Conservation (phyloP, 257 asterid genomes). For the Nicotiana benthamiana region DNA sequence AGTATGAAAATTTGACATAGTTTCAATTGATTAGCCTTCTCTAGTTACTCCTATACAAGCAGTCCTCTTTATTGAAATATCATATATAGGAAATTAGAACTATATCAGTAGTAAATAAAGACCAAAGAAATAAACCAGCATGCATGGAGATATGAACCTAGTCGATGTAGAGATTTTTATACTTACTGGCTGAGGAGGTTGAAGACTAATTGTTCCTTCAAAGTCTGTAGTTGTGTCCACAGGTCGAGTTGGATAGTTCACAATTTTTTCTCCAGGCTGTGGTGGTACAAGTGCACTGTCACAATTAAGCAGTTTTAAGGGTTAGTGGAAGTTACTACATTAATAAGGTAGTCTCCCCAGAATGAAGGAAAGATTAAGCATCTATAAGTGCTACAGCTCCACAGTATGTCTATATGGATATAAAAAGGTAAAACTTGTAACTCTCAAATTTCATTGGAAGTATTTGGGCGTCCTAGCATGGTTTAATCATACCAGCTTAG, state of each 20-base stretch:
- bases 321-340: not conserved
- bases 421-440: not conserved
- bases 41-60: not conserved
- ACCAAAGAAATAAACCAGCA: not conserved
- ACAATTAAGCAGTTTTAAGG: conserved; percentile 15
- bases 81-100: not conserved
- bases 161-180: conserved; percentile 7
- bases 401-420: not conserved
- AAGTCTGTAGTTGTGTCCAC: conserved; percentile 87
- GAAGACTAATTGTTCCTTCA: conserved; percentile 94
- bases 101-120: not conserved
- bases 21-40: not conserved
- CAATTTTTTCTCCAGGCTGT: conserved; percentile 90
- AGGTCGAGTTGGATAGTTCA: conserved; percentile 86
- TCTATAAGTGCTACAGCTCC: not conserved
- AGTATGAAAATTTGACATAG: not conserved
- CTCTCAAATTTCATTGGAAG: not conserved
- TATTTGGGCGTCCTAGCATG: not conserved
- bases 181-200: conserved; percentile 82
- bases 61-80: not conserved
- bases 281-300: conserved; percentile 77
- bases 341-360: not conserved
- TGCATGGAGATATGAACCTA: not conserved
- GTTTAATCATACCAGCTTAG: not conserved
- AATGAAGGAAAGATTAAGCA: conserved; percentile 3